phyloP scores from a whole-genome alignment of 2,329 filamentous ascomycete species.

The Lasiodiplodia citricola region DNA sequence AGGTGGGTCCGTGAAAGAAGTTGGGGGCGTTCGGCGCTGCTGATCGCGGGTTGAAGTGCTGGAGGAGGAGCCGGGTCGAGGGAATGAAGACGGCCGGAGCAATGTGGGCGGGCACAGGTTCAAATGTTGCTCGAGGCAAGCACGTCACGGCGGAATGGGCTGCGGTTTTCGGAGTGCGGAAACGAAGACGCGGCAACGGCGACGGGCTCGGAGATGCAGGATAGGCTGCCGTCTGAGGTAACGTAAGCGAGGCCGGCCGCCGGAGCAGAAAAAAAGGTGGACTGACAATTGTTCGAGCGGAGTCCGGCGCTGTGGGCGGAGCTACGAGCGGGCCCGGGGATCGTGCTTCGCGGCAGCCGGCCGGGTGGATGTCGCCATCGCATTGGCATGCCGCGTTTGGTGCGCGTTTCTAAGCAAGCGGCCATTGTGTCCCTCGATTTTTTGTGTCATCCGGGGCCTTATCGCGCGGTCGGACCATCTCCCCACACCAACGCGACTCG shows the following conservation, averaged over 20 bases:
- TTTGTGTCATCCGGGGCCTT: slow-evolving; percentile 23
- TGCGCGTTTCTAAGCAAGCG: slow-evolving; percentile 14
- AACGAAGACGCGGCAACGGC: slow-evolving; percentile 9
- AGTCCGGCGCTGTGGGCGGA: slow-evolving; percentile 23
- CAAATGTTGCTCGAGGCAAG: slow-evolving; percentile 17
- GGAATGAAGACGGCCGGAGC: background rate
- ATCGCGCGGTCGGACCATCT: slow-evolving; percentile 21
- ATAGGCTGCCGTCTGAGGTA: background rate
- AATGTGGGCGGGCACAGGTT: slow-evolving; percentile 3
- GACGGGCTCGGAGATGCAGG: slow-evolving; percentile 11
- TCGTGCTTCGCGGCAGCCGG: background rate
- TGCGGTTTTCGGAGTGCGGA: slow-evolving; percentile 9
- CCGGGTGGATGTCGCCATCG: slow-evolving; percentile 18
- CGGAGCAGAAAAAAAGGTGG: slow-evolving; percentile 17
- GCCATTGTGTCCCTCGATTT: slow-evolving; percentile 15
- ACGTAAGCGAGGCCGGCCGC: slow-evolving; percentile 10
- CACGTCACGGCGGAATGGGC: background rate
- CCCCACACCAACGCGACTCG: slow-evolving; percentile 18
- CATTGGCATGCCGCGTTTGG: slow-evolving; percentile 8
- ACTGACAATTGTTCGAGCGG: slow-evolving; percentile 25
- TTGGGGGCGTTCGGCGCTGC: background rate
- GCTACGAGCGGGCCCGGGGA: background rate
- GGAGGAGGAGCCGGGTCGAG: background rate
- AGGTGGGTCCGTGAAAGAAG: slow-evolving; percentile 12
- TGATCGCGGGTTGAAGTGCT: slow-evolving; percentile 1